Percentiles rank a stretch among this genome's conserved stretches.
phyloP scores from a whole-genome alignment of 2,329 filamentous ascomycete genomes.

The Ophiosphaerella narmari region DNA sequence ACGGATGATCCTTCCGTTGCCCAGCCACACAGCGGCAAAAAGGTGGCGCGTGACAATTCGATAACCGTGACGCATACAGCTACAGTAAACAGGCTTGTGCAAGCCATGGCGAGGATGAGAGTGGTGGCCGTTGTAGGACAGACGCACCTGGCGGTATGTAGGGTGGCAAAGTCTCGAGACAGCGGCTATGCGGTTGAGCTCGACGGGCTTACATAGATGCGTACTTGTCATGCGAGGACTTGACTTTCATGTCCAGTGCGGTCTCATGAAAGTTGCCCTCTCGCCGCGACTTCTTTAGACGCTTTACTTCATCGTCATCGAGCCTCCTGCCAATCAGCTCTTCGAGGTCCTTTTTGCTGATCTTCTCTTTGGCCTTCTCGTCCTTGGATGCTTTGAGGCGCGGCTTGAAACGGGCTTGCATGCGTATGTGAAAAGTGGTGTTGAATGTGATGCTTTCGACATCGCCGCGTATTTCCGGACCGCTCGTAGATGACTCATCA shows the following conservation, averaged over 20 bases:
- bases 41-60: slow-evolving; percentile 12
- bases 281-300: slow-evolving; percentile 77
- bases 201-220: slow-evolving; percentile 26
- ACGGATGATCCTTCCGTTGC: slow-evolving; percentile 5
- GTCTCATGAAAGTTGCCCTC: slow-evolving; percentile 91
- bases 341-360: slow-evolving; percentile 84
- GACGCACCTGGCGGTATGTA: slow-evolving; percentile 12
- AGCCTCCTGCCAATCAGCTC: slow-evolving; percentile 75
- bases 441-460: slow-evolving; percentile 68
- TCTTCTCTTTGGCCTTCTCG: slow-evolving; percentile 81
- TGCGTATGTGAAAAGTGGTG: slow-evolving; percentile 79
- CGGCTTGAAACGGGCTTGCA: slow-evolving; percentile 96
- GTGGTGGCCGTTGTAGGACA: slow-evolving; percentile 9
- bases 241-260: slow-evolving; percentile 83
- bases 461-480: slow-evolving; percentile 75
- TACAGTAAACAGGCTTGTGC: not conserved
- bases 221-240: slow-evolving; percentile 69
- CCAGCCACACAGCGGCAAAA: slow-evolving; percentile 10
- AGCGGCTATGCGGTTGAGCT: not conserved
- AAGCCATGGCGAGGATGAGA: slow-evolving; percentile 1
- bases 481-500: slow-evolving; percentile 43
- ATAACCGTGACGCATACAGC: slow-evolving; percentile 15
- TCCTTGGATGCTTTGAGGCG: slow-evolving; percentile 77
- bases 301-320: slow-evolving; percentile 83
- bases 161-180: slow-evolving; percentile 4